Conservation (phyloP, 768 basidiomycete species). For the Auricularia sp. region DNA sequence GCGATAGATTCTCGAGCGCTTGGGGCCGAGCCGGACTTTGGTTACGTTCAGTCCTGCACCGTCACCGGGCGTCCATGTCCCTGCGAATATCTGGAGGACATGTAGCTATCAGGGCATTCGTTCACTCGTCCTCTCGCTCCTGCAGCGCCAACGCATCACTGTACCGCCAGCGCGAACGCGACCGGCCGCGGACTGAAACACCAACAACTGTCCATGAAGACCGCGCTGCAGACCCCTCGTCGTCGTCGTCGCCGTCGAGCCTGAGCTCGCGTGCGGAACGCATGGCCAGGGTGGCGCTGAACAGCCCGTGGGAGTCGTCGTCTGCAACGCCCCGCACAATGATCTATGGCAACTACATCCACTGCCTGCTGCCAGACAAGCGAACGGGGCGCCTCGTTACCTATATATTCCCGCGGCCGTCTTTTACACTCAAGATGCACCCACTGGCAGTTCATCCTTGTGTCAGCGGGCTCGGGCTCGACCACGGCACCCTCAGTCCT, state of each 20-base stretch:
- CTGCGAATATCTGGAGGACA: background rate
- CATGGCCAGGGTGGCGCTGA: background rate
- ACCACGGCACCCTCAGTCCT: background rate
- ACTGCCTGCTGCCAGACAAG: background rate
- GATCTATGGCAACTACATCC: background rate
- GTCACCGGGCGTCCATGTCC: background rate
- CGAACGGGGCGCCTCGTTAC: background rate
- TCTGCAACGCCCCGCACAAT: background rate
- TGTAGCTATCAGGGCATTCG: background rate
- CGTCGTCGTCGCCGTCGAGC: background rate
- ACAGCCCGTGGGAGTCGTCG: background rate
- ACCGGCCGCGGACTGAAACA: too few relatives aligned
- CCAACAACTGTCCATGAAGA: too few relatives aligned
- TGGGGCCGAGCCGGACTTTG: background rate
- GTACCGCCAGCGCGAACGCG: too few relatives aligned
- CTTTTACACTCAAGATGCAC: background rate
- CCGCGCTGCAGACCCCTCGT: background rate
- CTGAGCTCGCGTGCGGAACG: too few relatives aligned
- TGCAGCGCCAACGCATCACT: background rate
- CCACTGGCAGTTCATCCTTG: background rate
- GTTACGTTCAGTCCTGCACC: background rate
- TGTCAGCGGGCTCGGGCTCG: background rate
- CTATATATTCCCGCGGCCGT: background rate
- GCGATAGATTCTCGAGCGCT: too few relatives aligned
- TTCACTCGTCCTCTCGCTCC: background rate